phyloP scores from a whole-genome alignment of 2,329 filamentous ascomycete species.

The Fusarium sp. region DNA sequence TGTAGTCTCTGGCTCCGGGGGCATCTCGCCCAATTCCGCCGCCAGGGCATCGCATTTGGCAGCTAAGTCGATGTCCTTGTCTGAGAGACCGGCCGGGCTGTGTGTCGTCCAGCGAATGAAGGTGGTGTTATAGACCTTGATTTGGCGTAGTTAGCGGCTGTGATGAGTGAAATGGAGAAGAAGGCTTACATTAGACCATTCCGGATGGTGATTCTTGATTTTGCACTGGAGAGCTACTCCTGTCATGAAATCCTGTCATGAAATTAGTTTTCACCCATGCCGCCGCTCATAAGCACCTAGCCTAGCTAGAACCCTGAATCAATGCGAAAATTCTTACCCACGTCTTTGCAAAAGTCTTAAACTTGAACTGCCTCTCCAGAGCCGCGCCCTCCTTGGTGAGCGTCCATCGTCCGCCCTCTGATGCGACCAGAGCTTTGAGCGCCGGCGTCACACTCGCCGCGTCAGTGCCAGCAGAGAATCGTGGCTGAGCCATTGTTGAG shows the following conservation, averaged over 20 bases:
- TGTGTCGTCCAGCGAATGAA: conserved; percentile 80
- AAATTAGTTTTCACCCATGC: conserved; percentile 9
- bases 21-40: conserved; percentile 63
- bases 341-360: conserved; percentile 71
- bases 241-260: conserved; percentile 77
- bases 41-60: conserved; percentile 68
- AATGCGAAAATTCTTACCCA: conserved; percentile 59
- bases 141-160: conserved; percentile 1
- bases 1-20: conserved; percentile 42
- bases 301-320: no score
- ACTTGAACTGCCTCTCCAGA: conserved; percentile 68
- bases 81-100: conserved; percentile 69
- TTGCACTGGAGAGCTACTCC: conserved; percentile 73
- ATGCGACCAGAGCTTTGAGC: conserved; percentile 53
- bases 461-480: conserved; percentile 59
- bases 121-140: conserved; percentile 73
- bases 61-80: conserved; percentile 70
- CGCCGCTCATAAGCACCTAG: neutral
- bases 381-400: conserved; percentile 61
- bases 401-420: conserved; percentile 58
- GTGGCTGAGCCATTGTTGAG: conserved; percentile 46
- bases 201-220: conserved; percentile 74
- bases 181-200: conserved; percentile 73
- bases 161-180: neutral
- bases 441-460: conserved; percentile 48